Evolutionary conservation across 164 flowering plant species (phyloP).

Genomic region (Stephania cephalantha): DNA sequence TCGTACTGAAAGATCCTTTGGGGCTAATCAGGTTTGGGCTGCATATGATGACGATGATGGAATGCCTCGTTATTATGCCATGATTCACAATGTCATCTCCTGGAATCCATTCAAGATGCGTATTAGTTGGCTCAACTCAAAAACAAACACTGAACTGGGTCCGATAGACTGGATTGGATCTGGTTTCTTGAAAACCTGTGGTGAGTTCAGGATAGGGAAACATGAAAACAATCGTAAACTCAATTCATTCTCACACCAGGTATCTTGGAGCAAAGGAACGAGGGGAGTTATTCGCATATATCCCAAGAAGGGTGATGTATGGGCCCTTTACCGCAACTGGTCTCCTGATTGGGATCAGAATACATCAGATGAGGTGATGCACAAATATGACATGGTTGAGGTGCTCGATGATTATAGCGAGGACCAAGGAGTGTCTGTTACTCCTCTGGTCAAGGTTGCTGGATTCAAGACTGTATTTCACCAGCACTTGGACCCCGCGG

Average conservation of each 20-base stretch:
- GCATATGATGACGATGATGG: conserved; percentile 72
- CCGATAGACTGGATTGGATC: conserved; percentile 55
- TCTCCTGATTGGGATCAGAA: conserved; percentile 61
- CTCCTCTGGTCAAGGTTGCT: conserved; percentile 61
- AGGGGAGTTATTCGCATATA: conserved; percentile 46
- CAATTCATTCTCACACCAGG: conserved; percentile 64
- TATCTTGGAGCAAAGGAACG: conserved; percentile 43
- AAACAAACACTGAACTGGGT: conserved; percentile 48
- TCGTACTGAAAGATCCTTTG: conserved; percentile 50
- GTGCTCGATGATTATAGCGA: conserved; percentile 56
- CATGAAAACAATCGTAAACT: conserved; percentile 36
- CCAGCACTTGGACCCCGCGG: conserved; percentile 41
- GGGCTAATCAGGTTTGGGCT: conserved; percentile 66
- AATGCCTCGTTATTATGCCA: conserved; percentile 76
- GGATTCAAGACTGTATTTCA: conserved; percentile 68
- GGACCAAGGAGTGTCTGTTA: conserved; percentile 42
- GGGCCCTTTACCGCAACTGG: conserved; percentile 81
- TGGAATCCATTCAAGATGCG: conserved; percentile 54
- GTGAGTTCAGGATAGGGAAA: conserved; percentile 59
- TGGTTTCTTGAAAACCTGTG: conserved; percentile 64
- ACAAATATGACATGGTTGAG: conserved; percentile 73
- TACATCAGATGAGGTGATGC: conserved; percentile 51
- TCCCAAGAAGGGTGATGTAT: conserved; percentile 65
- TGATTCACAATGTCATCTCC: conserved; percentile 53
- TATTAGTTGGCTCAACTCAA: conserved; percentile 67